Base-by-base conservation (phyloP, 2,329 filamentous ascomycete species). In the Trichoderma sp. region DNA sequence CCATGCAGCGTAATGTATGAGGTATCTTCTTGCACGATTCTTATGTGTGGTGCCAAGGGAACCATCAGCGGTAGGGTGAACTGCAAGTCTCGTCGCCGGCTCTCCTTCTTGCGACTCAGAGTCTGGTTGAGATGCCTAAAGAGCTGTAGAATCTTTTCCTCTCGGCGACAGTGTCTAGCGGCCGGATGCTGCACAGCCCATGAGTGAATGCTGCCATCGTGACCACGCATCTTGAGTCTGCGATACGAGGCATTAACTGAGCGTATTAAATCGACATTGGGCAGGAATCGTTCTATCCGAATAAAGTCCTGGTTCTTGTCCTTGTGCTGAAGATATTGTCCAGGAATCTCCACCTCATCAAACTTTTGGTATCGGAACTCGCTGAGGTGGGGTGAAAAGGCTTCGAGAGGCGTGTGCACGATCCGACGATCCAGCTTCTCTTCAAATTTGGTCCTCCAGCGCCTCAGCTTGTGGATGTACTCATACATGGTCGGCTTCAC, bases 301-400 rank as follows among this genome's bases (percentile, higher is more conserved):
- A 99, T 92, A 80, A 99, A 99, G 81, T 99, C 96, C 77, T 97
- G 94, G 81, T 99, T 99, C 88, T 98, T 99, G 78, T 99, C 97
- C 81, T 96, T 97, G 83, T 98, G 96, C 79, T 97, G 91, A 74
- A 98, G 85, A 81, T 99, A 99, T 80, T 99, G 96, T 0, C 96
- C 96, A 3, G 97, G 97, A 43, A 99, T 90, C 82, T 99, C 96
- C 14, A 99, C 95, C 77, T 99, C 97, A 78, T 99, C 96, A 76
- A 99, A 98, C 81, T 98, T 98, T 80, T 96, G 91, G 85, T 97
- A 99, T 51, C 94, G 89, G 86, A 99, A 99, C 79, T 98, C 96
- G 82, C 94, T 97, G 57, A 99, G 88, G 78, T 97, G 93, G 62
- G 94, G 93, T 60, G 94, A 97, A 80, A 93, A 97, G 32, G 87